These are phyloP conservation scores for Aaosphaeria arxii DNA, from an alignment of 2,329 filamentous ascomycete genomes.

Conservation along the genomic window DNA sequence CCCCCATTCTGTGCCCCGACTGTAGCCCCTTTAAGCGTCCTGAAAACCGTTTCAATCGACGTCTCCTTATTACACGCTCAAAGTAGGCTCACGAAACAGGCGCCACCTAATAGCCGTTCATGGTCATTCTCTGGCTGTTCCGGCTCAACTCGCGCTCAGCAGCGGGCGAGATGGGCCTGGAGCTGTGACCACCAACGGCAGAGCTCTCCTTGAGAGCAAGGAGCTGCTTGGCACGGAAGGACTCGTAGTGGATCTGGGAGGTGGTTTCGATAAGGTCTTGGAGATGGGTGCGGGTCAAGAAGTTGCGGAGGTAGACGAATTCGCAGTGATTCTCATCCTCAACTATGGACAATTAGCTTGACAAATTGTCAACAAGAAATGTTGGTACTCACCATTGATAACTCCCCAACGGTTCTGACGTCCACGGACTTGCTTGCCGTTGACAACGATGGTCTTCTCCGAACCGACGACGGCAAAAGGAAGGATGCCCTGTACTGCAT, in stretches of 20 bases:
- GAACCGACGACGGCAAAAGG: constrained; percentile 98
- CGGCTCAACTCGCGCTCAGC: constrained; percentile 95
- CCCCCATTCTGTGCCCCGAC: neutral
- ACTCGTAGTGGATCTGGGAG: constrained; percentile 99
- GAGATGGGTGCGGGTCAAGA: constrained; percentile 95
- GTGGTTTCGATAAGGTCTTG: constrained; percentile 99
- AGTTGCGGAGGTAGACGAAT: constrained; percentile 97
- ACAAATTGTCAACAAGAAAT: too few species aligned
- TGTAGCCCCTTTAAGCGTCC: too few species aligned
- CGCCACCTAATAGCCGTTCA: constrained; percentile 86
- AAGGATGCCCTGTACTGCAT: constrained; percentile 69
- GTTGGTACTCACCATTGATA: constrained; percentile 63
- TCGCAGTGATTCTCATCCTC: constrained; percentile 99
- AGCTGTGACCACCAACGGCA: constrained; percentile 71
- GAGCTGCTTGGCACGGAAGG: constrained; percentile 98
- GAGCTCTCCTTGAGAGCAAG: constrained; percentile 98
- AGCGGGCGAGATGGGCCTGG: constrained; percentile 90
- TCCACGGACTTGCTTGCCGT: constrained; percentile 94
- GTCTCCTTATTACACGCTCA: neutral
- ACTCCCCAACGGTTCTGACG: constrained; percentile 99
- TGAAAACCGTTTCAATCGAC: too few species aligned
- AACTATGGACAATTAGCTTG: constrained; percentile 48
- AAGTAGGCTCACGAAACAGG: neutral
- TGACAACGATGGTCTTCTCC: constrained; percentile 96
- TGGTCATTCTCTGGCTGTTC: constrained; percentile 94